Conservation (phyloP, 352 stramenopile species). For the Pythium rishiriense region DNA sequence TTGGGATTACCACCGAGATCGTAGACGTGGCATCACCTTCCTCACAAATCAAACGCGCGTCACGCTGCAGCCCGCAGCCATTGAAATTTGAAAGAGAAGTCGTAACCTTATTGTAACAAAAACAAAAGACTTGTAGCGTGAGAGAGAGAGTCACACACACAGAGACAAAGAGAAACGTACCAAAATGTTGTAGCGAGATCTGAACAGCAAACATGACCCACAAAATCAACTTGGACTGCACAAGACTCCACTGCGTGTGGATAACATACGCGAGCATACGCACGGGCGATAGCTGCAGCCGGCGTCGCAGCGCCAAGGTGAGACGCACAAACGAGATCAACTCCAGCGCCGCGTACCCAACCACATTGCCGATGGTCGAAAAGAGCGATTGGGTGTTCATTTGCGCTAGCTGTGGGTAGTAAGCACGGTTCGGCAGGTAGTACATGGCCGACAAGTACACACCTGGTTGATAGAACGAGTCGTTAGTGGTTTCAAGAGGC, state of each 20-base stretch:
- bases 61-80: not conserved
- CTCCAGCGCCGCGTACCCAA: conserved; percentile 24
- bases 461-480: too few species aligned
- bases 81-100: not conserved
- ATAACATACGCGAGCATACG: not conserved
- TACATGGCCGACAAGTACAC: conserved; percentile 4
- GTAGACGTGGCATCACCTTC: too few species aligned
- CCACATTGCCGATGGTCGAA: not conserved
- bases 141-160: too few species aligned
- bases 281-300: conserved; percentile 2
- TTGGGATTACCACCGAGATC: not conserved
- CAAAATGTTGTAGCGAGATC: conserved; percentile 2
- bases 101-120: not conserved
- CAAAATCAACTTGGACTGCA: conserved; percentile 11
- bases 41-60: too few species aligned
- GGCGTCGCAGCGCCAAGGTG: conserved; percentile 1
- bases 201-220: conserved; percentile 4
- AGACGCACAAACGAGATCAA: conserved; percentile 31
- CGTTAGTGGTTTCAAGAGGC: too few species aligned
- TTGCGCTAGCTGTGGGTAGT: conserved; percentile 22
- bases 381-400: not conserved
- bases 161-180: not conserved
- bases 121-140: not conserved
- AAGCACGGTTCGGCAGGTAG: conserved; percentile 28
- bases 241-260: not conserved